Conservation (phyloP, 2,329 filamentous ascomycete genomes). For the Volutella citrinella region DNA sequence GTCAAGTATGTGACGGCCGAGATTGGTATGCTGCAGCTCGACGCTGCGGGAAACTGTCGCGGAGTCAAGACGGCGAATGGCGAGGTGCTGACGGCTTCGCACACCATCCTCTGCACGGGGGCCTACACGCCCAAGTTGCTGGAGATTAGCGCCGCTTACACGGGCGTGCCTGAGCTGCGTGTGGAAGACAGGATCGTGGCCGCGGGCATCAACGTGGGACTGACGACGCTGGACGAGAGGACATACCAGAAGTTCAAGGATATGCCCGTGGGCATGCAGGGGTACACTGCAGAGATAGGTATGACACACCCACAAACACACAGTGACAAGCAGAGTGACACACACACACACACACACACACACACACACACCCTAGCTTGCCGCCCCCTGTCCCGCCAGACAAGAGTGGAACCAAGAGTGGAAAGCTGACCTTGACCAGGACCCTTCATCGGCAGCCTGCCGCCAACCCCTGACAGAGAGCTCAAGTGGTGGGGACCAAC, state of each 20-base stretch:
- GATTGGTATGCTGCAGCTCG: constrained; percentile 45
- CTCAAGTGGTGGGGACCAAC: constrained; percentile 62
- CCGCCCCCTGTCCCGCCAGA: background rate
- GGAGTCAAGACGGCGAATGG: constrained; percentile 50
- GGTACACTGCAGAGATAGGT: constrained; percentile 36
- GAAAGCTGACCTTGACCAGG: constrained; percentile 35
- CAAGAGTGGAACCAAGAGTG: constrained; percentile 22
- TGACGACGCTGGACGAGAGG: constrained; percentile 49
- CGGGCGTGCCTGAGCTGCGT: constrained; percentile 44
- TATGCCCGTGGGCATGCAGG: constrained; percentile 49
- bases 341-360: too few species aligned
- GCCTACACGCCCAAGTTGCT: constrained; percentile 57
- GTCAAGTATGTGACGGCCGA: constrained; percentile 58
- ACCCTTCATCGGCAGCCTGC: constrained; percentile 56
- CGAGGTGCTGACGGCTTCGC: constrained; percentile 42
- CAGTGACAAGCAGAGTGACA: too few species aligned
- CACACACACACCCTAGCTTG: too few species aligned
- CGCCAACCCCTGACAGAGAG: constrained; percentile 47
- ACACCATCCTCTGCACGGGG: constrained; percentile 53
- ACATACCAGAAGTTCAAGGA: constrained; percentile 42
- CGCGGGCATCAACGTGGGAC: constrained; percentile 57
- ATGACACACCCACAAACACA: too few species aligned
- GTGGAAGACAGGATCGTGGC: constrained; percentile 55
- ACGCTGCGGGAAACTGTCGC: constrained; percentile 38
- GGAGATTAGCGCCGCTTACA: constrained; percentile 46